Percentiles rank a stretch among this genome's conserved stretches.
Conservation (phyloP, 495 filamentous ascomycete species). For the Letharia lupina region DNA sequence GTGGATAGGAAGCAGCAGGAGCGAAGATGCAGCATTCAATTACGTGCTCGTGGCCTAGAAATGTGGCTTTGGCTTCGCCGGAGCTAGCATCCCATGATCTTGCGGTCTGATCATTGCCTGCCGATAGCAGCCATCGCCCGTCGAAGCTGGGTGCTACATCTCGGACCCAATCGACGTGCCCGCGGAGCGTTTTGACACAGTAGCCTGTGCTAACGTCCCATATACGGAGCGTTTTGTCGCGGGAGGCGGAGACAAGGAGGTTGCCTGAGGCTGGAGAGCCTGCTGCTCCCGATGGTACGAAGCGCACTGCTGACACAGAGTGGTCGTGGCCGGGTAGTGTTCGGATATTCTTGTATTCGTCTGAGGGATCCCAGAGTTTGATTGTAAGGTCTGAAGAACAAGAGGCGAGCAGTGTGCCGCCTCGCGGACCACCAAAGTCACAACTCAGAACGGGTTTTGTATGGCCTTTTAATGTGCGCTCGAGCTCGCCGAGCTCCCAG, state of each 20-base stretch:
- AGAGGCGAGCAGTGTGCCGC: slow-evolving; percentile 77
- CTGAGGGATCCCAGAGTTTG: slow-evolving; percentile 90
- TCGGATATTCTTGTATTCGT: slow-evolving; percentile 92
- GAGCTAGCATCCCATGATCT: slow-evolving; percentile 77
- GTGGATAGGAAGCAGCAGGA: slow-evolving; percentile 64
- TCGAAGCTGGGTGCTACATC: slow-evolving; percentile 77
- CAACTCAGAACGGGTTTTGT: slow-evolving; percentile 83
- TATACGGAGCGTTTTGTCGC: slow-evolving; percentile 77
- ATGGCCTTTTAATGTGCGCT: slow-evolving; percentile 87
- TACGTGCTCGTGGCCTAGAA: slow-evolving; percentile 84
- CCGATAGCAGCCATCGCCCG: slow-evolving; percentile 72
- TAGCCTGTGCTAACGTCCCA: slow-evolving; percentile 94
- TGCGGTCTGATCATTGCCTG: slow-evolving; percentile 71
- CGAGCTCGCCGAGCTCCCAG: slow-evolving; percentile 90
- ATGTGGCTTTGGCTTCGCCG: slow-evolving; percentile 66
- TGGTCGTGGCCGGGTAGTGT: slow-evolving; percentile 93
- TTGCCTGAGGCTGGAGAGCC: slow-evolving; percentile 46
- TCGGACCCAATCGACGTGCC: slow-evolving; percentile 84
- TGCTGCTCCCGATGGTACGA: slow-evolving; percentile 68
- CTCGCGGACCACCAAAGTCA: slow-evolving; percentile 84
- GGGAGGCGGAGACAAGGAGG: slow-evolving; percentile 68
- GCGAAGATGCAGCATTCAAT: slow-evolving; percentile 87
- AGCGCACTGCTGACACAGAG: slow-evolving; percentile 76
- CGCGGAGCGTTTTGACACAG: slow-evolving; percentile 75
- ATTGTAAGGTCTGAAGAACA: slow-evolving; percentile 89